These are phyloP conservation scores for Aspergillus texensis DNA, from an alignment of 2,329 filamentous ascomycete species.

Conservation along the genomic window DNA sequence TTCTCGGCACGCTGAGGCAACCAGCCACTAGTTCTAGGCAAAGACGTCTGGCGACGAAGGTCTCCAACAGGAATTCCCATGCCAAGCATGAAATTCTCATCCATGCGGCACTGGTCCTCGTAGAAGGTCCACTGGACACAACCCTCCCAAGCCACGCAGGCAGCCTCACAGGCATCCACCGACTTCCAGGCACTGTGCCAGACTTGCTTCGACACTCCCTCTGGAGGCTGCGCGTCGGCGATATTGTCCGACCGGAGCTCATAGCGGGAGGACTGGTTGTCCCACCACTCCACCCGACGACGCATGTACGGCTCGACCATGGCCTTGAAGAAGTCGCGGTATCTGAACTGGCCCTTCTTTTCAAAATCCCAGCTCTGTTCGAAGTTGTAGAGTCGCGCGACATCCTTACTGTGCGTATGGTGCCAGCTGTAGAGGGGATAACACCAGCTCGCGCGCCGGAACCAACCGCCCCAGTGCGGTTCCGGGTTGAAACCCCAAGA, in stretches of 20 bases:
- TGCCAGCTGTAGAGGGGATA: conserved; percentile 49
- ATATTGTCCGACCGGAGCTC: conserved; percentile 25
- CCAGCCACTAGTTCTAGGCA: conserved; percentile 31
- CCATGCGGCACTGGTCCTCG: conserved; percentile 31
- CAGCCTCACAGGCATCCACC: conserved; percentile 27
- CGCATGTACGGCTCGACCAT: conserved; percentile 26
- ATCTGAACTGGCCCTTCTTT: conserved; percentile 25
- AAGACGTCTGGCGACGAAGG: conserved; percentile 25
- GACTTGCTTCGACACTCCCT: conserved; percentile 13
- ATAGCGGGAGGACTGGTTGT: conserved; percentile 27
- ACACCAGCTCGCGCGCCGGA: conserved; percentile 54
- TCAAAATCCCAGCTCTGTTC: conserved; percentile 29
- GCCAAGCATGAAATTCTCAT: conserved; percentile 26
- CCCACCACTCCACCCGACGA: conserved; percentile 27
- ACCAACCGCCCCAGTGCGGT: conserved; percentile 26
- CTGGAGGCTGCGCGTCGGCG: conserved; percentile 17
- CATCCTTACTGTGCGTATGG: conserved; percentile 27
- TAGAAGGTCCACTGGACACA: conserved; percentile 34
- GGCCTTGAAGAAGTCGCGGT: conserved; percentile 27
- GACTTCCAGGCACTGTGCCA: conserved; percentile 29
- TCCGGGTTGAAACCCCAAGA: conserved; percentile 47
- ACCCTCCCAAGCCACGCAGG: conserved; percentile 26
- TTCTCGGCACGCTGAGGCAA: conserved; percentile 11
- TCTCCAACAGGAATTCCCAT: conserved; percentile 26
- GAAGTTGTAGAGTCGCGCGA: conserved; percentile 27